Conservation (phyloP, 2,329 filamentous ascomycete genomes). For the Tolypocladium endophyticum region DNA sequence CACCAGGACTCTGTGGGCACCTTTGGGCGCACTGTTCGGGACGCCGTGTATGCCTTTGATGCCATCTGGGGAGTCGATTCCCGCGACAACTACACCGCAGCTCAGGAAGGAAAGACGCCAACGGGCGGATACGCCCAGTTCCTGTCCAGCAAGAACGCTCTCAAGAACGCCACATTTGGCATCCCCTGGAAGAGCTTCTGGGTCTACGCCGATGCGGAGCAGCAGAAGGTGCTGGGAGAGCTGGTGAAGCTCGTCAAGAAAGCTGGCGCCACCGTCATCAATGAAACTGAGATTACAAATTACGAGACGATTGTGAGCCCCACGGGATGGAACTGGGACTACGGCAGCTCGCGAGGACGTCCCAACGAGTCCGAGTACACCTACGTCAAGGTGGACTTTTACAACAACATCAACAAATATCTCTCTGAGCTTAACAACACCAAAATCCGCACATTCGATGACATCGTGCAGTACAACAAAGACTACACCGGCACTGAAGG, state of each 20-base stretch:
- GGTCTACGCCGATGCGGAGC: constrained; percentile 45
- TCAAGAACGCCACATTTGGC: constrained; percentile 56
- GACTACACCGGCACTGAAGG: constrained; percentile 58
- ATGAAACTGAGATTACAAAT: constrained; percentile 57
- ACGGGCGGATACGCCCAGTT: constrained; percentile 45
- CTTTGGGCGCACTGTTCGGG: constrained; percentile 58
- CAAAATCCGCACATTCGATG: constrained; percentile 45
- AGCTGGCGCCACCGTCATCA: constrained; percentile 58
- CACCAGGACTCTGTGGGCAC: constrained; percentile 61
- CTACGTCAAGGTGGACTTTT: constrained; percentile 61
- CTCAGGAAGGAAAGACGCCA: constrained; percentile 45
- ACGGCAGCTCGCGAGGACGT: constrained; percentile 48
- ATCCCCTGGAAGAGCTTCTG: constrained; percentile 65
- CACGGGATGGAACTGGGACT: constrained; percentile 66
- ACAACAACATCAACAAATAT: constrained; percentile 50
- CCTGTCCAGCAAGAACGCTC: constrained; percentile 38
- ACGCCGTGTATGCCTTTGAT: constrained; percentile 56
- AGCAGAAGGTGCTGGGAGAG: constrained; percentile 39
- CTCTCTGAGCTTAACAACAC: constrained; percentile 54
- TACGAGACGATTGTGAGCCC: constrained; percentile 52
- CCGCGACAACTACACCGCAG: constrained; percentile 55
- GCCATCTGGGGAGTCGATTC: constrained; percentile 55
- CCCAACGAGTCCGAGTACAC: constrained; percentile 68
- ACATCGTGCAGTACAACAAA: constrained; percentile 55
- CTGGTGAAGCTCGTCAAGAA: constrained; percentile 39